phyloP scores from a whole-genome alignment of 108 stramenopile genomes.

The Craspedostauros australis region DNA sequence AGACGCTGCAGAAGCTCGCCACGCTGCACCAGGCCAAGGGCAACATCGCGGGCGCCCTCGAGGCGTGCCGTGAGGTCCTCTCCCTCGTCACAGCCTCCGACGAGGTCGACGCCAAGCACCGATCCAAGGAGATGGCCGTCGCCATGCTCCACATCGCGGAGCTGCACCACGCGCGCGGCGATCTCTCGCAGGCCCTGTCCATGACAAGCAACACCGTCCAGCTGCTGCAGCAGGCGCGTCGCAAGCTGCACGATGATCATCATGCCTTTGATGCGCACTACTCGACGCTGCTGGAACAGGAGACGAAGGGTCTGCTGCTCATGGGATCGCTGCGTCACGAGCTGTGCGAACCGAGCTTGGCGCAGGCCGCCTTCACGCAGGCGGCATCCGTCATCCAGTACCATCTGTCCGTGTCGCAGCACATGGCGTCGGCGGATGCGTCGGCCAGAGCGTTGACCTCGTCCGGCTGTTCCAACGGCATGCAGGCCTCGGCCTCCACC shows the following conservation, averaged over 20 bases:
- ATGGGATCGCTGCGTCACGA: constrained; percentile 41
- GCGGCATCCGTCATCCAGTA: constrained; percentile 5
- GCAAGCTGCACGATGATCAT: too few species aligned
- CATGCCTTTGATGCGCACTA: too few species aligned
- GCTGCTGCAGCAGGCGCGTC: not conserved
- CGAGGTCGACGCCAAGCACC: constrained; percentile 17
- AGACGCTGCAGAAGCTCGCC: constrained; percentile 33
- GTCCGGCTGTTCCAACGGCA: too few species aligned
- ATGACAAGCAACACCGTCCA: constrained; percentile 11
- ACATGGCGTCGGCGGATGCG: not conserved
- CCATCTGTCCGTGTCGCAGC: not conserved
- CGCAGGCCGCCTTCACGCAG: constrained; percentile 17
- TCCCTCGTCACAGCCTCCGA: constrained; percentile 11
- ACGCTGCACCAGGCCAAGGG: constrained; percentile 33
- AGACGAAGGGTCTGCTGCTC: constrained; percentile 11
- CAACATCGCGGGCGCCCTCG: constrained; percentile 26
- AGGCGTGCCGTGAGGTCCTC: constrained; percentile 19
- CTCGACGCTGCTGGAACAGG: constrained; percentile 13
- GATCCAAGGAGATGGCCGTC: constrained; percentile 9
- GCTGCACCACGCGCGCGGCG: constrained; percentile 33
- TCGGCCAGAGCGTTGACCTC: too few species aligned
- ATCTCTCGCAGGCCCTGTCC: constrained; percentile 16
- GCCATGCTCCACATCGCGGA: constrained; percentile 28
- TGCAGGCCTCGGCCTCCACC: constrained; percentile 1
- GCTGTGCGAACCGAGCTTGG: constrained; percentile 19